phyloP scores from a whole-genome alignment of 768 basidiomycete genomes.

The Suillus spraguei region DNA sequence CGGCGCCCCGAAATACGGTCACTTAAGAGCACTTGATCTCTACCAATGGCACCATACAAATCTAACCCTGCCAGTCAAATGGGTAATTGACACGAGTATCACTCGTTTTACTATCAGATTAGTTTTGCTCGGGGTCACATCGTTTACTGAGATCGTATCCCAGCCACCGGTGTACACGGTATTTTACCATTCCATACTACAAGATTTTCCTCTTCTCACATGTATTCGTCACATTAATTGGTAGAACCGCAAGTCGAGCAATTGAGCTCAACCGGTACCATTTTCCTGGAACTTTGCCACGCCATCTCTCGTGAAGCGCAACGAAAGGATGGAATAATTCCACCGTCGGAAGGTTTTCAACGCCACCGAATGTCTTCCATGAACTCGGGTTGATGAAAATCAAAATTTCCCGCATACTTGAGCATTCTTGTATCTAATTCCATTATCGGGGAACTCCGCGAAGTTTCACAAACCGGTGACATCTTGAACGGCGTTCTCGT shows the following conservation, averaged over 20 bases:
- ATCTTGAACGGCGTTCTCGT: slow-evolving; percentile 27
- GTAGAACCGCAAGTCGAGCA: slow-evolving; percentile 20
- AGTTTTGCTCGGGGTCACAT: background rate
- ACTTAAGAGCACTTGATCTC: background rate
- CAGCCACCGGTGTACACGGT: background rate
- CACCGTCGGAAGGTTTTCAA: slow-evolving; percentile 4
- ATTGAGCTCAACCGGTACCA: slow-evolving; percentile 8
- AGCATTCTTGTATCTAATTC: slow-evolving; percentile 19
- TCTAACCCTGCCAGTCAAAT: background rate
- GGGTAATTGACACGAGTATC: background rate
- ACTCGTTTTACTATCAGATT: background rate
- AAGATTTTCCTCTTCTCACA: slow-evolving; percentile 25
- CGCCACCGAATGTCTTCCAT: background rate
- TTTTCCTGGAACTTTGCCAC: slow-evolving; percentile 26
- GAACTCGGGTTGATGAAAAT: slow-evolving; percentile 9
- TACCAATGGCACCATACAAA: background rate
- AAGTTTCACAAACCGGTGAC: background rate
- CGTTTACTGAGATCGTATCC: background rate
- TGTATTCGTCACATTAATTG: slow-evolving; percentile 21
- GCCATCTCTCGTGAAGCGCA: slow-evolving; percentile 20
- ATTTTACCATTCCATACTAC: slow-evolving; percentile 18
- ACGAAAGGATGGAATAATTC: slow-evolving; percentile 21
- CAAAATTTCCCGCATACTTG: background rate
- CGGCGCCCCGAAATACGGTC: background rate
- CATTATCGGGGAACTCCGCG: slow-evolving; percentile 20